These are phyloP conservation scores for Wallacemonas sp. DNA, from an alignment of 208 protist genomes.

Conservation along the genomic window DNA sequence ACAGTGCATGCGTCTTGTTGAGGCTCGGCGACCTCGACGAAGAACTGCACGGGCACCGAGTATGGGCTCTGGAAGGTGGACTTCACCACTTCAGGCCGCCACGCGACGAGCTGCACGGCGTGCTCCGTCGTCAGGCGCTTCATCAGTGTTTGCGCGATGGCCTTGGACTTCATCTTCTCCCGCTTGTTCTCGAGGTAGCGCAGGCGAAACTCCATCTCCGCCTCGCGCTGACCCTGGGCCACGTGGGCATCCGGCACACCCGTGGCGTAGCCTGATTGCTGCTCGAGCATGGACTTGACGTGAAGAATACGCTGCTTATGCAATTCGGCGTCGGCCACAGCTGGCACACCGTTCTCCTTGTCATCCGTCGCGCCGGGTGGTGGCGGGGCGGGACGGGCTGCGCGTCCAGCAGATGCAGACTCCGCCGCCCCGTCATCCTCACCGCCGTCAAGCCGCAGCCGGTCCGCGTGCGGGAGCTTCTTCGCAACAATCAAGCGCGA, in stretches of 20 bases:
- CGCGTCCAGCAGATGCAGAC: neutral
- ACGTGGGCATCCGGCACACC: conserved; percentile 62
- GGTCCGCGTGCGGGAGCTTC: conserved; percentile 60
- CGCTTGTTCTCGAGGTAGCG: conserved; percentile 81
- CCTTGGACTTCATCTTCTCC: conserved; percentile 62
- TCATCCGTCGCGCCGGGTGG: neutral
- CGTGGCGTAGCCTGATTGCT: conserved; percentile 35
- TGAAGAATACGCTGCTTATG: conserved; percentile 72
- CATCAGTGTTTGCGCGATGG: conserved; percentile 72
- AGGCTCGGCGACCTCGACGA: conserved; percentile 52
- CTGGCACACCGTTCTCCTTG: neutral
- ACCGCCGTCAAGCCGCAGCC: conserved; percentile 17
- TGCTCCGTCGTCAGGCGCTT: conserved; percentile 71
- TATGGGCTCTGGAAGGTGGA: conserved; percentile 76
- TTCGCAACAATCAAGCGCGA: conserved; percentile 71
- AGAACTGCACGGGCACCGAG: conserved; percentile 60
- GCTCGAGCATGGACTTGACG: conserved; percentile 43
- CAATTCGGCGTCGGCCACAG: conserved; percentile 14
- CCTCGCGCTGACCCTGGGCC: conserved; percentile 29
- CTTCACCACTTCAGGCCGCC: conserved; percentile 54
- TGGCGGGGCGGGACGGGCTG: neutral
- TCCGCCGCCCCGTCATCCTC: conserved; percentile 2
- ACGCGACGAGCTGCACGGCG: conserved; percentile 57
- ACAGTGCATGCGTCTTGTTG: conserved; percentile 31
- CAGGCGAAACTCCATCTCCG: conserved; percentile 74